phyloP scores from a whole-genome alignment of 208 protist genomes.

The Acanthamoeba healyi region DNA sequence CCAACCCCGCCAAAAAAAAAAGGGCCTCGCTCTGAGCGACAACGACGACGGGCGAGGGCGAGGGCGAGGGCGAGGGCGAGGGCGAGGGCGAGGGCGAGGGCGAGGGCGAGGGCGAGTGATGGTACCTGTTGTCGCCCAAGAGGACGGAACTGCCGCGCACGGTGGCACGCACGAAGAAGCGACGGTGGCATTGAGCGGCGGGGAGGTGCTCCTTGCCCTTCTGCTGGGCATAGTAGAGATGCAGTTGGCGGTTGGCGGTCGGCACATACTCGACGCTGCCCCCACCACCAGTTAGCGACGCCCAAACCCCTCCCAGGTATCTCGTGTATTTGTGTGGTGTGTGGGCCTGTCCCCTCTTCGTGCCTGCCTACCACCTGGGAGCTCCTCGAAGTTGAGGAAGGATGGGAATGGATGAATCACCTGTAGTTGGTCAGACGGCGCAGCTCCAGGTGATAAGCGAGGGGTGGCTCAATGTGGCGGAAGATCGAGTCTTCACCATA shows the following conservation, averaged over 20 bases:
- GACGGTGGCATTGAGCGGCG: conserved; percentile 88
- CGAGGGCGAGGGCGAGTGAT: too few relatives aligned
- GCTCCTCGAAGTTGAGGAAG: conserved; percentile 82
- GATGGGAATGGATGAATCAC: conserved; percentile 89
- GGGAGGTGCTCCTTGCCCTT: conserved; percentile 67
- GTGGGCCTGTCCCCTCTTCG: too few relatives aligned
- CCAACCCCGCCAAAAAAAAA: too few relatives aligned
- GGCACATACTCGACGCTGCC: conserved; percentile 69
- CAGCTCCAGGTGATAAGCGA: conserved; percentile 96
- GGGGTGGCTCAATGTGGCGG: conserved; percentile 96
- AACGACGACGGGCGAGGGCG: too few relatives aligned
- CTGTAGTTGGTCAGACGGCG: conserved; percentile 94
- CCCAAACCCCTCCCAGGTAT: too few relatives aligned
- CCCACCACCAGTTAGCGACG: conserved; percentile 83
- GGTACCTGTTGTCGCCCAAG: neutral
- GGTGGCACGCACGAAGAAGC: conserved; percentile 95
- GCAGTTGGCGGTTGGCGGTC: conserved; percentile 87
- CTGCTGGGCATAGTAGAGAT: conserved; percentile 93
- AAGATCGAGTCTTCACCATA: conserved; percentile 94
- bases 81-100: too few relatives aligned
- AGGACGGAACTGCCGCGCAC: conserved; percentile 93
- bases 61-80: neutral
- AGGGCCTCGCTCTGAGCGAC: too few relatives aligned
- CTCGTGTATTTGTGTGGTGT: too few relatives aligned
- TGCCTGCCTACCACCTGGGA: neutral